Base-by-base conservation (phyloP, 768 basidiomycete species). In the Thelephora ganbajun region DNA sequence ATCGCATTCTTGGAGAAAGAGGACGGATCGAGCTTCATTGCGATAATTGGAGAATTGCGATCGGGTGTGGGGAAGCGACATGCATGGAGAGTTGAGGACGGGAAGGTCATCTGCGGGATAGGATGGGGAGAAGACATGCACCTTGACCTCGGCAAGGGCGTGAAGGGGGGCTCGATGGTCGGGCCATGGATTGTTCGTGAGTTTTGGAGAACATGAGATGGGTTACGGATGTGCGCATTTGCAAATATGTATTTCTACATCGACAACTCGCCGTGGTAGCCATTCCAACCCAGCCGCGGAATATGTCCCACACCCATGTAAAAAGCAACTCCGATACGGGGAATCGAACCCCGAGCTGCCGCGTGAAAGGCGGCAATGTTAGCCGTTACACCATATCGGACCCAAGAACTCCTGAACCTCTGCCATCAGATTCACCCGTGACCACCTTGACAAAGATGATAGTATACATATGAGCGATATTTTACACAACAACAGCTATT, bases 341-440 rank as follows among this genome's bases (percentile, higher is more conserved):
- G 64, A 65, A 59, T 65, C 63, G 64, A 65, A 65, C 64, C 64
- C 64, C 61, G 63, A 61, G 61, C 65, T 66, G 61, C 59, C 63
- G 61, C 63, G 61, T 63, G 61, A 61, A 59, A 63, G 61, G 62
- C 61, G 61, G 57, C 56, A 62, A 63, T 63, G 62, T 63, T 63
- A 61, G 55, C 62, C 62, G 57, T 61, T 63, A 63, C 62, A 63
- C 62, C 62, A 63, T 60, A 62, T 58, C 60, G 57, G 61, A 61
- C 3, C 22, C 14, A n/a, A 14, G 14, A 2, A 41, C 4, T 30
- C 9, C 26, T 30, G 9, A 30, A 4, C 5, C 9, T 30, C 5
- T 30, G 9, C 26, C 4, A 30, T 9, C 9, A 30, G 5, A 30
- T 30, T 9, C 26, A 9, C 9, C 26, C 26, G 26, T 4, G 26